Conservation (phyloP, 2,329 filamentous ascomycete species). For the Aspergillus novofumigatus region DNA sequence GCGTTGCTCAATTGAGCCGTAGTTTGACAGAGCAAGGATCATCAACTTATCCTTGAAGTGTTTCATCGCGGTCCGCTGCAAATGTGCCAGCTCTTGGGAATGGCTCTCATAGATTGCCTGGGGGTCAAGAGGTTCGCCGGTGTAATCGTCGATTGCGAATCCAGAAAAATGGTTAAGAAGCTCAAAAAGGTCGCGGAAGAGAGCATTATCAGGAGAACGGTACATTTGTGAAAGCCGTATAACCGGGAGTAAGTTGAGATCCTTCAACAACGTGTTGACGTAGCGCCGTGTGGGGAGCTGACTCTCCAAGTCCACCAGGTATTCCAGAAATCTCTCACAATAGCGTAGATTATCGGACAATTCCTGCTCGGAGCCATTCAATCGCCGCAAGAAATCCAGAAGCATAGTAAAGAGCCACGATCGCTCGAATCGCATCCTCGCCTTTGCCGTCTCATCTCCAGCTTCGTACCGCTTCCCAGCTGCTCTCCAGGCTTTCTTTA, state of each 20-base stretch:
- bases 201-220: constrained; percentile 65
- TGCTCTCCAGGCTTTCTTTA: constrained; percentile 88
- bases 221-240: constrained; percentile 76
- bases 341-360: constrained; percentile 65
- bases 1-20: constrained; percentile 77
- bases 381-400: constrained; percentile 71
- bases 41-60: constrained; percentile 86
- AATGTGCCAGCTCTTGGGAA: constrained; percentile 67
- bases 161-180: constrained; percentile 83
- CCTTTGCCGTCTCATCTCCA: constrained; percentile 74
- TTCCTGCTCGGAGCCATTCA: constrained; percentile 54
- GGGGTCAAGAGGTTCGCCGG: constrained; percentile 68
- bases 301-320: constrained; percentile 84
- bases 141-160: constrained; percentile 90
- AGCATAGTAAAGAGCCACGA: constrained; percentile 88
- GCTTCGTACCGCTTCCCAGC: constrained; percentile 81
- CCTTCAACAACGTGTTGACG: constrained; percentile 80
- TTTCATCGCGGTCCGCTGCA: constrained; percentile 75
- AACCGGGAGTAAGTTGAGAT: constrained; percentile 76
- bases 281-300: constrained; percentile 92
- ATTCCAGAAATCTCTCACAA: constrained; percentile 89
- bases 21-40: constrained; percentile 89
- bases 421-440: constrained; percentile 80
- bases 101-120: constrained; percentile 75
- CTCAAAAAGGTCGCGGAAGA: constrained; percentile 74